Conservation (phyloP, 1,284 basidiomycete species). For the Athelia sp. region DNA sequence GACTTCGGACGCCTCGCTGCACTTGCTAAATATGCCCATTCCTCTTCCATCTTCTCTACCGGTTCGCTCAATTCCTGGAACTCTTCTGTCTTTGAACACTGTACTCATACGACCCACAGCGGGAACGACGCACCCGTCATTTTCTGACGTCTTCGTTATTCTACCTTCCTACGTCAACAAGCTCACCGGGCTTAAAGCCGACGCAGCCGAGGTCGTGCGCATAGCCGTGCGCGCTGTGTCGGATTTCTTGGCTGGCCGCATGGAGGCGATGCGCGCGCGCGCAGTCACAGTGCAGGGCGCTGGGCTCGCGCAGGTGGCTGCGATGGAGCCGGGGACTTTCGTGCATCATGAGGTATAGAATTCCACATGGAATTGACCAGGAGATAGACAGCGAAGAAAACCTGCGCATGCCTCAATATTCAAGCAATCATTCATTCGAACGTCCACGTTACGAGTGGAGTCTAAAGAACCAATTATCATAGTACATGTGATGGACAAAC, state of each 20-base stretch:
- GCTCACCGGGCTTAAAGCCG: constrained; percentile 19
- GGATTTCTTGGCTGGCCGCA: neutral
- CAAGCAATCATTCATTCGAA: too few relatives aligned
- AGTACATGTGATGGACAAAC: too few relatives aligned
- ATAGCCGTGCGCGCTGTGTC: neutral
- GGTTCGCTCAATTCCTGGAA: neutral
- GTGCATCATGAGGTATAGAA: neutral
- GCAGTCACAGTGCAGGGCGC: neutral
- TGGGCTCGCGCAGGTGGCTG: too few relatives aligned
- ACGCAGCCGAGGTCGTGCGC: constrained; percentile 5
- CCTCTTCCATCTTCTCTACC: neutral
- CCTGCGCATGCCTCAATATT: too few relatives aligned
- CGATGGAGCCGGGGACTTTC: neutral
- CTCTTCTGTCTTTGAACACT: constrained; percentile 14
- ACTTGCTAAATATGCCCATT: neutral
- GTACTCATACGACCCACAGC: constrained; percentile 27
- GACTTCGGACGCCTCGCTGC: constrained; percentile 17
- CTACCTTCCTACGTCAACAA: constrained; percentile 45
- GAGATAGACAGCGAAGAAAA: too few relatives aligned
- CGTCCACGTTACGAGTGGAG: too few relatives aligned
- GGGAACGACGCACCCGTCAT: constrained; percentile 60
- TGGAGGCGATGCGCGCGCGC: neutral
- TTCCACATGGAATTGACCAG: too few relatives aligned
- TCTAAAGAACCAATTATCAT: too few relatives aligned
- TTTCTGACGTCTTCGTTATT: constrained; percentile 61